Evolutionary conservation across 768 basidiomycete genomes (phyloP).

Genomic region (Suillus variegatus): DNA sequence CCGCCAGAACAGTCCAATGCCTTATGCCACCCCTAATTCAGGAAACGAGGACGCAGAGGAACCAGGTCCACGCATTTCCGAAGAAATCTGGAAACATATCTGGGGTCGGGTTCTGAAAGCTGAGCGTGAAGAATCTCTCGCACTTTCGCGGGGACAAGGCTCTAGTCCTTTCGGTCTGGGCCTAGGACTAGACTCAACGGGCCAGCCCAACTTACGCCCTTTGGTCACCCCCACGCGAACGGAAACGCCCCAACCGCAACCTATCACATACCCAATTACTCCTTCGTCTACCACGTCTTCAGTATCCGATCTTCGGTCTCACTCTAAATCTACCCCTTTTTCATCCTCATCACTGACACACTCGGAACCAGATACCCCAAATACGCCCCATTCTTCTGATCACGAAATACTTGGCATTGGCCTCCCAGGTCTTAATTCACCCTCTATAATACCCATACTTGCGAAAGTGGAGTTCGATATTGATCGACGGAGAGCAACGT

Average conservation of each 20-base stretch:
- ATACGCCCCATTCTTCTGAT: conserved; percentile 45
- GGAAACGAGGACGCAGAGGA: conserved; percentile 43
- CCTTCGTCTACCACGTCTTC: conserved; percentile 50
- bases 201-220: conserved; percentile 42
- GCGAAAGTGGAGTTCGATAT: conserved; percentile 97
- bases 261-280: conserved; percentile 33
- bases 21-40: conserved; percentile 17
- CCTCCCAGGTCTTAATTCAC: conserved; percentile 64
- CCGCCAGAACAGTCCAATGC: conserved; percentile 16
- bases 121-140: conserved; percentile 50
- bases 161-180: conserved; percentile 47
- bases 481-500: conserved; percentile 73
- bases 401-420: conserved; percentile 51
- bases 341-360: conserved; percentile 44
- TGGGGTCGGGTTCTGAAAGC: conserved; percentile 71
- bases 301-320: conserved; percentile 46
- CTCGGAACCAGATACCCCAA: conserved; percentile 54
- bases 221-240: conserved; percentile 45
- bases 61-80: conserved; percentile 81
- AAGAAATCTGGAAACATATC: conserved; percentile 86
- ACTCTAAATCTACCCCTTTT: conserved; percentile 49
- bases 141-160: conserved; percentile 35
- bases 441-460: conserved; percentile 76
- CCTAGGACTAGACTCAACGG: conserved; percentile 38
- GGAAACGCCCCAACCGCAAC: conserved; percentile 38